These are phyloP conservation scores for Populus hybrid DNA, from an alignment of 441 rosid genomes.

Conservation along the genomic window DNA sequence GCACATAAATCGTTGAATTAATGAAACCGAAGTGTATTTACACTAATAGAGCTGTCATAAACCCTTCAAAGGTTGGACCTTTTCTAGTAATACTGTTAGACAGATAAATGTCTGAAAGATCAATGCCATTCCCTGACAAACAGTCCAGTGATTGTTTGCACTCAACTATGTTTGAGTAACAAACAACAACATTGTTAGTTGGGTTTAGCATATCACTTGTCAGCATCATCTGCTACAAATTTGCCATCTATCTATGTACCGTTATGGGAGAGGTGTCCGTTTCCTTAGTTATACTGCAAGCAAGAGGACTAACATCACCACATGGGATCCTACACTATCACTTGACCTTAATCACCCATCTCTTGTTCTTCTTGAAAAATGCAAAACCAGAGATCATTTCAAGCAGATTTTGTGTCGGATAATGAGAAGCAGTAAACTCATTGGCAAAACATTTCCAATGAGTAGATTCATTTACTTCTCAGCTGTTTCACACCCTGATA, in stretches of 20 bases:
- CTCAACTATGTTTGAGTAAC: no score
- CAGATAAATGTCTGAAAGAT: background rate
- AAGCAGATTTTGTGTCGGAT: constrained; percentile 50
- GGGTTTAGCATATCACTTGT: background rate
- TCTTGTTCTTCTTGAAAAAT: constrained; percentile 46
- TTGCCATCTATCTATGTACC: constrained; percentile 8
- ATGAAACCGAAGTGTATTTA: background rate
- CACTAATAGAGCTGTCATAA: background rate
- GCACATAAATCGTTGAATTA: background rate
- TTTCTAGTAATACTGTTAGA: background rate
- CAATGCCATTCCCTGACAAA: background rate
- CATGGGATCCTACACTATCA: constrained; percentile 48
- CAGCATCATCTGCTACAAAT: background rate
- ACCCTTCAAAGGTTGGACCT: background rate
- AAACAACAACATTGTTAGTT: no score
- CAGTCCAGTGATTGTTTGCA: background rate
- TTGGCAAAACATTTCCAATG: constrained; percentile 54
- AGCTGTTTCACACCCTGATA: constrained; percentile 48
- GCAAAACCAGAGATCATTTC: constrained; percentile 41
- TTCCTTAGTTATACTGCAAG: constrained; percentile 25
- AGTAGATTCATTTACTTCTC: constrained; percentile 54
- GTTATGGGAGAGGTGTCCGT: constrained; percentile 29
- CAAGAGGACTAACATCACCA: constrained; percentile 11
- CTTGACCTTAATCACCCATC: constrained; percentile 46
- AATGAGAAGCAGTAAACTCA: constrained; percentile 39